Percentiles rank a stretch among this genome's conserved stretches.
phyloP scores from a whole-genome alignment of 768 basidiomycete species.

The Boletus bicolor region DNA sequence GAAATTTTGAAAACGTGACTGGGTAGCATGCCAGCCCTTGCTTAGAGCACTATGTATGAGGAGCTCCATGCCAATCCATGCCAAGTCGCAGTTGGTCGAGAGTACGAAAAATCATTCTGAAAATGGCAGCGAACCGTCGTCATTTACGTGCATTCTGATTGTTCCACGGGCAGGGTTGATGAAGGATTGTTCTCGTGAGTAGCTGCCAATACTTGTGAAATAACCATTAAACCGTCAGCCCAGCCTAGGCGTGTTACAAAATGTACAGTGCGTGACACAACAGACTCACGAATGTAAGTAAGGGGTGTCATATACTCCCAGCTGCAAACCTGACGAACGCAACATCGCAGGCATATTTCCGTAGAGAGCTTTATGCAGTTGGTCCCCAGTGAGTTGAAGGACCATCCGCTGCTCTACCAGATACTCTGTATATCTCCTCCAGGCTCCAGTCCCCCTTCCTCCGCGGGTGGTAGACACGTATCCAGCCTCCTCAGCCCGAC shows the following conservation, averaged over 20 bases:
- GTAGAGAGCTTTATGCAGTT: conserved; percentile 36
- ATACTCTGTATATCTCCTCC: conserved; percentile 61
- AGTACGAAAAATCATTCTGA: not conserved
- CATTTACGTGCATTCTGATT: conserved; percentile 12
- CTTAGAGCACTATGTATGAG: not conserved
- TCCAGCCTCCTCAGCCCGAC: conserved; percentile 10
- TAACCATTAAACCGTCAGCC: not conserved
- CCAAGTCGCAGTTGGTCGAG: not conserved
- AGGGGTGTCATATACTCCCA: conserved; percentile 1
- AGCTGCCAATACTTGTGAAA: not conserved
- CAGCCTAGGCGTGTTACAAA: not conserved
- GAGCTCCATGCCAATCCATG: not conserved
- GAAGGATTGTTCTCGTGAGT: conserved; percentile 2
- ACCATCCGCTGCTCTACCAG: conserved; percentile 52
- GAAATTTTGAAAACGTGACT: not conserved
- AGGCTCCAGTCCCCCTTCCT: conserved; percentile 49
- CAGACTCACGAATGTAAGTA: conserved; percentile 12
- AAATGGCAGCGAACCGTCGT: not conserved
- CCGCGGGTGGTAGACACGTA: conserved; percentile 17
- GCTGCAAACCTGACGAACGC: conserved; percentile 4
- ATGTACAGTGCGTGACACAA: not conserved
- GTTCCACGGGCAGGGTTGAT: conserved; percentile 19
- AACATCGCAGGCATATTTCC: conserved; percentile 16
- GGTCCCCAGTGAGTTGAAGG: conserved; percentile 42
- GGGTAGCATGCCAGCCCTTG: not conserved